A percentile compares a stretch with the other conserved stretches of the same genome.
These are phyloP conservation scores for Leishmania gerbilli DNA, from an alignment of 208 protist species.

Conservation along the genomic window DNA sequence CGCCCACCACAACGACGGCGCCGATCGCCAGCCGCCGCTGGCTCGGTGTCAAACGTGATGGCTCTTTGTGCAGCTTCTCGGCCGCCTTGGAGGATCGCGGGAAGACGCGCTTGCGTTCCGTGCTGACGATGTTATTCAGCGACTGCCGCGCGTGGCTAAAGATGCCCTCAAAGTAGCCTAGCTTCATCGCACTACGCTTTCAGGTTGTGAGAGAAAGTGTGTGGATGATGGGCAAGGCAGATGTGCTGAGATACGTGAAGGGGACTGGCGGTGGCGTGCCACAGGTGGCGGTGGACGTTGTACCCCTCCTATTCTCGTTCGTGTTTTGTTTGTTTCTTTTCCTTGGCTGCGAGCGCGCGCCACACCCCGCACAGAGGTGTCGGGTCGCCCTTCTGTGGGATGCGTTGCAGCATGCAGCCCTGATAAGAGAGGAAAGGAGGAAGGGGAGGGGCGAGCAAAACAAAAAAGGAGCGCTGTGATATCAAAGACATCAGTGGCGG, in stretches of 20 bases:
- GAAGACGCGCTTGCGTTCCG: background rate
- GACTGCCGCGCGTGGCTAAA: background rate
- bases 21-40: conserved; percentile 32
- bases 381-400: background rate
- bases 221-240: background rate
- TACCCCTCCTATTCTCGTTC: background rate
- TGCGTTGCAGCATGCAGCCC: background rate
- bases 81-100: background rate
- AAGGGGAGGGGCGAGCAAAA: background rate
- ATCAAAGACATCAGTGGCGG: background rate
- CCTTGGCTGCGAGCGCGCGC: background rate
- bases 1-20: conserved; percentile 35
- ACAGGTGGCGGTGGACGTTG: background rate
- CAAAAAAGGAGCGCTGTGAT: background rate
- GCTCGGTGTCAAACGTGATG: conserved; percentile 7
- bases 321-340: background rate
- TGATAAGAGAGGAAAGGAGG: background rate
- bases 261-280: background rate
- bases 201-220: background rate
- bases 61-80: background rate
- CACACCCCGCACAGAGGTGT: background rate
- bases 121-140: background rate
- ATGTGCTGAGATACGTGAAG: background rate
- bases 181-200: background rate
- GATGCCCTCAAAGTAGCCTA: background rate